phyloP scores from a whole-genome alignment of 176 grass and related monocot genomes.

The Luzula sylvatica region DNA sequence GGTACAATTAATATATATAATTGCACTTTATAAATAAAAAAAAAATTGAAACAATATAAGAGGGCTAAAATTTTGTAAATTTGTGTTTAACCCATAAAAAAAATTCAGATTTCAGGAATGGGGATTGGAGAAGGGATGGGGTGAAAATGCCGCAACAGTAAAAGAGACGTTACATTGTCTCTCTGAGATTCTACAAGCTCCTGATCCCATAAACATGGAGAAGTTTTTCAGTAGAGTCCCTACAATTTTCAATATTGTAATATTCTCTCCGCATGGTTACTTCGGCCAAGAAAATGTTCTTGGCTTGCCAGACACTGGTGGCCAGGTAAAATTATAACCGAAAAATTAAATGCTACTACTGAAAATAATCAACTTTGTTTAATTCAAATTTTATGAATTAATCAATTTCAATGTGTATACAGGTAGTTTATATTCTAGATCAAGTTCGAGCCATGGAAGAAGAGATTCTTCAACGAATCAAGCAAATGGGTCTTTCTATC shows the following conservation, averaged over 20 bases:
- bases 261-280: constrained; percentile 89
- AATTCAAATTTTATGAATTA: not conserved
- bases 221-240: constrained; percentile 86
- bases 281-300: constrained; percentile 97
- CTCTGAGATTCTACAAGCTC: constrained; percentile 94
- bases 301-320: constrained; percentile 90
- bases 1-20: constrained; percentile 24
- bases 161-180: constrained; percentile 73
- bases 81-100: not conserved
- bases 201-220: constrained; percentile 75
- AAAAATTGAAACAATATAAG: not conserved
- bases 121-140: constrained; percentile 98
- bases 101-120: constrained; percentile 82
- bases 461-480: constrained; percentile 81
- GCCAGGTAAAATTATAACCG: constrained; percentile 40
- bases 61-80: not conserved
- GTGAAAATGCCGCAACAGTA: constrained; percentile 65
- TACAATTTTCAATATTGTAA: constrained; percentile 63
- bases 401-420: constrained; percentile 7
- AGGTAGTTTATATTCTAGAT: constrained; percentile 96
- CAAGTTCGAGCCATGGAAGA: constrained; percentile 94
- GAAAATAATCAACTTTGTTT: constrained; percentile 8
- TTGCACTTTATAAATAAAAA: not conserved
- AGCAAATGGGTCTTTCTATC: constrained; percentile 61
- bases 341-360: not conserved